Conservation (phyloP, 192 early-diverging fungal species). For the Jimgerdemannia flammicorona region DNA sequence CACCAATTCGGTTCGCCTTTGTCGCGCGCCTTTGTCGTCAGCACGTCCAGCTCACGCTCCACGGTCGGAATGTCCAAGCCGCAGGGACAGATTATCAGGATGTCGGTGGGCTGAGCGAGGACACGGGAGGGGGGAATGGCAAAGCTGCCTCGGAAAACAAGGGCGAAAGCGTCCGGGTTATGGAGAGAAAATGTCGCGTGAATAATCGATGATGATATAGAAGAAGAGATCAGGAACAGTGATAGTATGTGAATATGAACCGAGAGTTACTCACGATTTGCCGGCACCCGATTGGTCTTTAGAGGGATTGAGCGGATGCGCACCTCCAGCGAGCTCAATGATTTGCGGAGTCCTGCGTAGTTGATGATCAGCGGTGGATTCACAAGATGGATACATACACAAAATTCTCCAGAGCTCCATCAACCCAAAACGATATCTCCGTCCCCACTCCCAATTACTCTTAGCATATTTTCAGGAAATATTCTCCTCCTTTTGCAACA, state of each 20-base stretch:
- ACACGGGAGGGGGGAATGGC: constrained; percentile 31
- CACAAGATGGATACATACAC: neutral
- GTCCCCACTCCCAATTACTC: too few relatives aligned
- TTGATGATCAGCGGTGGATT: neutral
- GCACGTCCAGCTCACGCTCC: neutral
- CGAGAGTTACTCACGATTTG: constrained; percentile 31
- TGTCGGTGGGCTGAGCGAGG: constrained; percentile 24
- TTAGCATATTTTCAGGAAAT: neutral
- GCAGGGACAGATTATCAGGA: constrained; percentile 45
- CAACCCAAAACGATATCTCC: too few relatives aligned
- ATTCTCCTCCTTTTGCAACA: neutral
- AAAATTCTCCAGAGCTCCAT: too few relatives aligned
- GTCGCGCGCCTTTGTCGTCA: neutral
- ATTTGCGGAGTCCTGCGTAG: constrained; percentile 36
- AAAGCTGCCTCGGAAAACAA: constrained; percentile 11
- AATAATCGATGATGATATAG: too few relatives aligned
- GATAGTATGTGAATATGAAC: neutral
- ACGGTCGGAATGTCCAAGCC: constrained; percentile 43
- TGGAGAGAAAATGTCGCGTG: too few relatives aligned
- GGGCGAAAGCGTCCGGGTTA: too few relatives aligned
- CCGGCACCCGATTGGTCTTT: constrained; percentile 24
- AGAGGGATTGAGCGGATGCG: constrained; percentile 39
- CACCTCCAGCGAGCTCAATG: constrained; percentile 40
- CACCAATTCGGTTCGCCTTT: constrained; percentile 19
- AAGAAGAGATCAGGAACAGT: too few relatives aligned